phyloP scores from a whole-genome alignment of 1,139 yeast genomes.

The Lodderomyces metapsilosis region DNA sequence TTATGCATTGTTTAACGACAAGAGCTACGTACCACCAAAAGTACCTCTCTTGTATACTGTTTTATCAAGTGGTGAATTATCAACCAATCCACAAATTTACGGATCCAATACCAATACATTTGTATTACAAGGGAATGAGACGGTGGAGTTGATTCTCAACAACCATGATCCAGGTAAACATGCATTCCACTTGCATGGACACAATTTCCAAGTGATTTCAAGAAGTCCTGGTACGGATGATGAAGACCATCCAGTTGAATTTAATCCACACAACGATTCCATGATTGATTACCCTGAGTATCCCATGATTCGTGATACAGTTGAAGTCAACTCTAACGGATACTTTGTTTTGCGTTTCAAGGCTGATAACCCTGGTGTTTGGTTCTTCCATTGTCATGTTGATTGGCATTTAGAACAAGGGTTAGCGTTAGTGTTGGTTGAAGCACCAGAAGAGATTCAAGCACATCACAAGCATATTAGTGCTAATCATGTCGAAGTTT shows the following conservation, averaged over 20 bases:
- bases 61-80: constrained; percentile 57
- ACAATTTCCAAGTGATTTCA: constrained; percentile 60
- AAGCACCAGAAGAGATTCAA: constrained; percentile 58
- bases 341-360: constrained; percentile 59
- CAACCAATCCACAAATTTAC: constrained; percentile 48
- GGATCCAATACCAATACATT: constrained; percentile 78
- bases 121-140: constrained; percentile 68
- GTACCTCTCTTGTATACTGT: constrained; percentile 81
- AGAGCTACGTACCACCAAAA: constrained; percentile 73
- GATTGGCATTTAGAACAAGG: constrained; percentile 69
- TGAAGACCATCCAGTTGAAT: constrained; percentile 37
- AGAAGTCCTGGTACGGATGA: constrained; percentile 31
- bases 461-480: constrained; percentile 47
- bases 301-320: constrained; percentile 73
- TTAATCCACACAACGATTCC: constrained; percentile 36
- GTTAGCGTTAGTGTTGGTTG: constrained; percentile 50
- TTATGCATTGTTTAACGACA: constrained; percentile 87
- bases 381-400: constrained; percentile 67
- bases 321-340: constrained; percentile 64
- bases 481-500: constrained; percentile 56
- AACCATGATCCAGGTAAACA: constrained; percentile 75
- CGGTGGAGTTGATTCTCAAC: constrained; percentile 66
- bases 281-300: constrained; percentile 34
- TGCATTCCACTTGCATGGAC: constrained; percentile 91
- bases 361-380: constrained; percentile 61